Evolutionary conservation across 2,329 filamentous ascomycete genomes (phyloP), one percentile per base, ranked within the genome.

Genomic region (Fusarium secorum): DNA sequence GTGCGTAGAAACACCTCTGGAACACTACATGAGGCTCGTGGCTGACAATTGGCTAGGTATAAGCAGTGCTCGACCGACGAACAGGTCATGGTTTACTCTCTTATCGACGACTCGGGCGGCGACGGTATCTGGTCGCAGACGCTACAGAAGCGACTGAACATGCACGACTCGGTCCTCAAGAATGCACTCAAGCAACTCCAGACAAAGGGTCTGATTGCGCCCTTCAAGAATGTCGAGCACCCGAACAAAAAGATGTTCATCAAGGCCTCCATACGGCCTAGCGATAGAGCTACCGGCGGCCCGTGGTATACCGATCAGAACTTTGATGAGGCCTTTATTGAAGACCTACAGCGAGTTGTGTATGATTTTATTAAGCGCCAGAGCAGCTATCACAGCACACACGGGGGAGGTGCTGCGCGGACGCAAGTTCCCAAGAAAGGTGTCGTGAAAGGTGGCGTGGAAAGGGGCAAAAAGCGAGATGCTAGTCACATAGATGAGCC

Each of bases 241-340:
- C 93, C 94, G 32, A 93, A 91, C 73, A 92, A 96, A 79, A 97
- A 97, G 83, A 97, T 97, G 88, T 99, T 96, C 85, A 97, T 99
- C 87, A 91, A 97, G 77, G 89, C 91, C 58, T 91, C 91, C 69
- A 88, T 99, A 66, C 89, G 90, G 15, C 95, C 96, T 1, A 93
- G 91, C 58, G 95, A 98, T 68, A 92, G 96, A 68, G 93, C 97
- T 49, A 97, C 94, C 0, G 96, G 96, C 51, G 96, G 96, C 4
- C 92, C 94, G 13, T 99, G 95, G 93, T 98, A 96, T 80, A 95
- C 93, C 11, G 94, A 97, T 70, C 93, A 94, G 56, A 92, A 95
- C 71, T 87, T 98, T 17, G 96, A 99, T 81, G 91, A 93, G 71
- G 92, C 92, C 64, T 93, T 99, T 79, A 95, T 98, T 75, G 90